These are phyloP conservation scores for Neurospora sp. DNA, from an alignment of 495 filamentous ascomycete genomes.

Conservation along the genomic window DNA sequence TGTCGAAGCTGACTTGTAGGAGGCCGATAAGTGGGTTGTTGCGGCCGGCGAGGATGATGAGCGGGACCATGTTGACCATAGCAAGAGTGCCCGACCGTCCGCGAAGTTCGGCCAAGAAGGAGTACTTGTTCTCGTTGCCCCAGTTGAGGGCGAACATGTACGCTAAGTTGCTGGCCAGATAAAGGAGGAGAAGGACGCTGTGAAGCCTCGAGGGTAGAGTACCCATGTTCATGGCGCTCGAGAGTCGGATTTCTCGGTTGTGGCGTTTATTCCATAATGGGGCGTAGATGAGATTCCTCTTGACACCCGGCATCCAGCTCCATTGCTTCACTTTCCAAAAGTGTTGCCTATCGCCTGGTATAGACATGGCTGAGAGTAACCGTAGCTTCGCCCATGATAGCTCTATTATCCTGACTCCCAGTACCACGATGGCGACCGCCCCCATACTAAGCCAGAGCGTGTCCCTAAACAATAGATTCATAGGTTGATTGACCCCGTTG, in stretches of 20 bases:
- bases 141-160: conserved; percentile 58
- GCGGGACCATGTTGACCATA: conserved; percentile 80
- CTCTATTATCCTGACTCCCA: conserved; percentile 33
- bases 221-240: conserved; percentile 68
- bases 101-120: conserved; percentile 51
- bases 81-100: conserved; percentile 78
- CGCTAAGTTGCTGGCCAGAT: conserved; percentile 51
- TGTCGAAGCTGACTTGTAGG: conserved; percentile 86
- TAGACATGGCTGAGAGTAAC: conserved; percentile 38
- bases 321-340: conserved; percentile 39
- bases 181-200: conserved; percentile 53
- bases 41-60: conserved; percentile 77
- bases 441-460: conserved; percentile 42
- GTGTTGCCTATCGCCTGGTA: conserved; percentile 29
- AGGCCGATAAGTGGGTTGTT: conserved; percentile 87
- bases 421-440: conserved; percentile 32
- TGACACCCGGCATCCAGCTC: conserved; percentile 49
- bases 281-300: conserved; percentile 73
- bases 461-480: conserved; percentile 37
- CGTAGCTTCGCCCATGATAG: conserved; percentile 35
- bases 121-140: conserved; percentile 34
- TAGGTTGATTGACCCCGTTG: conserved; percentile 40
- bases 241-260: conserved; percentile 76
- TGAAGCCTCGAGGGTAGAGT: conserved; percentile 81
- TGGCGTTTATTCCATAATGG: conserved; percentile 74